A percentile compares a stretch with the other conserved stretches of the same genome.
These are phyloP conservation scores for Trichosporon faecale DNA, from an alignment of 1,284 basidiomycete species.

Conservation along the genomic window DNA sequence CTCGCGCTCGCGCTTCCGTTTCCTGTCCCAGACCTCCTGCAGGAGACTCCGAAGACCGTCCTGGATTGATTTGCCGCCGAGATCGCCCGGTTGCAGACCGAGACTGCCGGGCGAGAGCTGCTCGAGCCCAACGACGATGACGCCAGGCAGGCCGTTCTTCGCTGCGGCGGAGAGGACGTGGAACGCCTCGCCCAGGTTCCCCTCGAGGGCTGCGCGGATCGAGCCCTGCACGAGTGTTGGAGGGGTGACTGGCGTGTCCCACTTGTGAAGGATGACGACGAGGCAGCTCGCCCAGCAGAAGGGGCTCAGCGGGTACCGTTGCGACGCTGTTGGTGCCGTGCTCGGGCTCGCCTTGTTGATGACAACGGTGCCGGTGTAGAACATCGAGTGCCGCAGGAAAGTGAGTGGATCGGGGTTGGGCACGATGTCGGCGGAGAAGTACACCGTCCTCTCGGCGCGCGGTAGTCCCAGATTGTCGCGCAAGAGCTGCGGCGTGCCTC, in stretches of 20 bases:
- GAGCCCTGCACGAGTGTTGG: background rate
- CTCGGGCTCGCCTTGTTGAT: background rate
- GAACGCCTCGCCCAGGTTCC: background rate
- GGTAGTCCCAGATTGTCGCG: background rate
- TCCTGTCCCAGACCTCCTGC: background rate
- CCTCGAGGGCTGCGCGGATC: background rate
- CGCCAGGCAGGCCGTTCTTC: background rate
- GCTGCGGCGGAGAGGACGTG: background rate
- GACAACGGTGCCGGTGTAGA: background rate
- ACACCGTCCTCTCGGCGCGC: background rate
- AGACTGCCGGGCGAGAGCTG: background rate
- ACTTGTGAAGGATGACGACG: background rate
- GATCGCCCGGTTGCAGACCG: background rate
- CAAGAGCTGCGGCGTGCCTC: background rate
- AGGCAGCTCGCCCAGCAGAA: background rate
- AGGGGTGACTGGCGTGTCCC: background rate
- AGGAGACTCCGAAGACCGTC: background rate
- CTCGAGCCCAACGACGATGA: conserved; percentile 12
- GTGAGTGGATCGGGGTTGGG: background rate
- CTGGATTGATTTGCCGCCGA: background rate
- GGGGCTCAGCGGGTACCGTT: background rate
- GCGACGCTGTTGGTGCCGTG: background rate
- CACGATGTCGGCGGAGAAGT: background rate
- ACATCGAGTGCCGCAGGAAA: background rate
- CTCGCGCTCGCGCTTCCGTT: background rate